Conservation (phyloP, 257 asterid species). For the Plantago ovata region DNA sequence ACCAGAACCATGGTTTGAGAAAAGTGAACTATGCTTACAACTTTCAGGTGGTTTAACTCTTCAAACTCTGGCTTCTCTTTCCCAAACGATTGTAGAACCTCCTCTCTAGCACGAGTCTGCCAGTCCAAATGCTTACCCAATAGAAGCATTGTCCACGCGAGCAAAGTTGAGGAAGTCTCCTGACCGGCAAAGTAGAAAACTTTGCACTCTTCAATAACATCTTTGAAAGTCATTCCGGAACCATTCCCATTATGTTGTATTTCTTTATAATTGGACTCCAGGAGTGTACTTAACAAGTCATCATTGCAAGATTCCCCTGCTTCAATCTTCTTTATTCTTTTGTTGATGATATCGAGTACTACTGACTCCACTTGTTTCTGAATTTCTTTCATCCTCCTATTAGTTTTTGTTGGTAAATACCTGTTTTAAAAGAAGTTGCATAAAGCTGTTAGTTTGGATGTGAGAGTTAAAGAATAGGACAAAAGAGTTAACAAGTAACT, state of each 20-base stretch:
- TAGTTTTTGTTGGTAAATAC: conserved; percentile 7
- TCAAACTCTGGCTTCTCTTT: conserved; percentile 32
- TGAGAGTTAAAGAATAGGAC: background rate
- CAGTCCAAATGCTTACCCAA: conserved; percentile 41
- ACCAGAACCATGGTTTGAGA: no score
- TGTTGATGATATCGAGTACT: background rate
- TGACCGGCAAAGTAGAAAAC: conserved; percentile 28
- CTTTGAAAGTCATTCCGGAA: conserved; percentile 46
- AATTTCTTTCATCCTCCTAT: conserved; percentile 7
- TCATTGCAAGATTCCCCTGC: background rate
- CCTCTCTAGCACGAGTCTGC: conserved; percentile 54
- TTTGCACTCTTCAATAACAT: conserved; percentile 59
- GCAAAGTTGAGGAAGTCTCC: conserved; percentile 5
- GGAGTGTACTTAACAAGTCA: conserved; percentile 7
- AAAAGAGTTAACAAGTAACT: conserved; percentile 22
- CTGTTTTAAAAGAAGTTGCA: conserved; percentile 22
- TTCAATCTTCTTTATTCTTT: background rate
- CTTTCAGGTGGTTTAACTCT: conserved; percentile 48
- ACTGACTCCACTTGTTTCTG: background rate
- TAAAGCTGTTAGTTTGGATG: conserved; percentile 30
- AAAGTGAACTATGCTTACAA: conserved; percentile 29
- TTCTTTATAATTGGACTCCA: conserved; percentile 12
- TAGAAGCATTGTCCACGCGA: conserved; percentile 3
- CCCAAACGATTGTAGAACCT: conserved; percentile 36
- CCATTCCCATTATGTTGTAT: background rate